phyloP scores from a whole-genome alignment of 306 rosid genomes.

The Albizia julibrissin region DNA sequence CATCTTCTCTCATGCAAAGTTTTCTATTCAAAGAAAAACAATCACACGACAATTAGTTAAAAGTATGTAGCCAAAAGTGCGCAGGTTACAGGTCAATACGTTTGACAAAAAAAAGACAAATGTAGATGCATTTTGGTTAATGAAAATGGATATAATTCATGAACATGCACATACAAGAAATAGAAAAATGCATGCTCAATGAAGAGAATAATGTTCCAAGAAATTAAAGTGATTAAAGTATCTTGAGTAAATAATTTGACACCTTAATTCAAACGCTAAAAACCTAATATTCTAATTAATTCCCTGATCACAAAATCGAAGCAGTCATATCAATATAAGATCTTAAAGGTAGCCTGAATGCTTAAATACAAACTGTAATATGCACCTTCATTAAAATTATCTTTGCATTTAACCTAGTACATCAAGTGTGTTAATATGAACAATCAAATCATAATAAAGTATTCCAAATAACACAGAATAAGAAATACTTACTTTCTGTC shows the following conservation, averaged over 20 bases:
- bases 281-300: background rate
- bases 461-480: background rate
- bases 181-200: slow-evolving; percentile 12
- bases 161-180: slow-evolving; percentile 16
- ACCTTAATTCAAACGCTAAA: slow-evolving; percentile 11
- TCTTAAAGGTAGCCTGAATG: slow-evolving; percentile 6
- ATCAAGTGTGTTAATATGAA: slow-evolving; percentile 8
- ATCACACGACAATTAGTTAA: background rate
- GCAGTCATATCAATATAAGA: background rate
- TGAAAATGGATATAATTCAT: slow-evolving; percentile 20
- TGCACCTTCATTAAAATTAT: slow-evolving; percentile 12
- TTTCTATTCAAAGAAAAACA: slow-evolving; percentile 56
- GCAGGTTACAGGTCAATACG: slow-evolving; percentile 23
- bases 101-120: slow-evolving; percentile 10
- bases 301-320: background rate
- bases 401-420: slow-evolving; percentile 16
- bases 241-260: background rate
- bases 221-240: slow-evolving; percentile 18
- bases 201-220: background rate
- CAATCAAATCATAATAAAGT: background rate
- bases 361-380: slow-evolving; percentile 19
- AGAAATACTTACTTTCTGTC: slow-evolving; percentile 81
- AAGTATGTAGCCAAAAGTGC: slow-evolving; percentile 5
- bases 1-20: slow-evolving; percentile 99
- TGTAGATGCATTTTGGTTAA: slow-evolving; percentile 16